Evolutionary conservation across 2,329 filamentous ascomycete genomes (phyloP), one percentile per base, ranked within the genome.

Genomic region (Apiospora phragmitis): DNA sequence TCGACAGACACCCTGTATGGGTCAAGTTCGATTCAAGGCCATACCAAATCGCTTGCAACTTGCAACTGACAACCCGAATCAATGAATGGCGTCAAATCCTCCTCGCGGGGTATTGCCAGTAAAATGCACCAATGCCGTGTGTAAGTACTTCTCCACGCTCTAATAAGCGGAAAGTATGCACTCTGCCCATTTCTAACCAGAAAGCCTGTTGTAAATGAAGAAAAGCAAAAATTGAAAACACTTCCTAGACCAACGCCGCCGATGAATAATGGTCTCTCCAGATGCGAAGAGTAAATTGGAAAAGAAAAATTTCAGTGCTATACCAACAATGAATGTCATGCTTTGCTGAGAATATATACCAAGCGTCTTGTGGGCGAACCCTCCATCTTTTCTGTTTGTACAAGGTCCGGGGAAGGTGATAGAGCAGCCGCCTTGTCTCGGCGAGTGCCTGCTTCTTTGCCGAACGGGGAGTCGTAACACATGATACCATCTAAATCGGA

Each of bases 31-130:
- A 62, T 62, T 32, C 55, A 62, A 62, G 55, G 29, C 55, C 55
- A 38, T 62, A 38, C 55, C 18, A 38, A 62, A 35, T 62, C 21
- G 55, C 32, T 24, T 35, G 55, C 32, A 38, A 38, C 32, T 24
- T 35, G 55, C 32, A 38, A 38, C 55, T 18, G 38, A 38, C 32
- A 24, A n/a, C 55, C 55, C 55, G 55, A 35, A 62, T 62, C 55
- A 62, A 62, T 62, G 41, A 45, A 29, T 67, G 65, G 65, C 65
- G 38, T 45, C 24, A 67, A 6, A 45, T 67, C 65, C 65, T 67
- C 65, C 65, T 43, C 38, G 29, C 21, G 42, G 65, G 65, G 65
- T 67, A 67, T 67, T 67, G 65, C 65, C 65, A 67, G 38, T 43
- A 67, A 32, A 67, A 67, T 67, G 38, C 38, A 45, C 65, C 65